A percentile compares a stretch with the other conserved stretches of the same genome.
Conservation (phyloP, 768 basidiomycete genomes). For the Psilocybe subaeruginosa region DNA sequence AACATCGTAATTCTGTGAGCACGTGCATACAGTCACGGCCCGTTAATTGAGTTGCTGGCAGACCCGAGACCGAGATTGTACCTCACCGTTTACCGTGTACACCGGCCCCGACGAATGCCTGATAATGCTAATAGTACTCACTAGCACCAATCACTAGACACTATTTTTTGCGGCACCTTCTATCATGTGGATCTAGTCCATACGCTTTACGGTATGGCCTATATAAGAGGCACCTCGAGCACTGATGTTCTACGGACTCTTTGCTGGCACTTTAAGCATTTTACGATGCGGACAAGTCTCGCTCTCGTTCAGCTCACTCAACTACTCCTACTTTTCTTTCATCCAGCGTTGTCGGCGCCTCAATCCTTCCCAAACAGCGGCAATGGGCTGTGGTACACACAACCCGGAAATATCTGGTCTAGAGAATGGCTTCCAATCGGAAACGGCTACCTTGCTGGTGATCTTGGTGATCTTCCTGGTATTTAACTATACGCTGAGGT, state of each 20-base stretch:
- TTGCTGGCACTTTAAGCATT: slow-evolving; percentile 2
- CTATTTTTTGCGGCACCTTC: not conserved
- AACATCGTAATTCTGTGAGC: not conserved
- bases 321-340: slow-evolving; percentile 11
- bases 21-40: not conserved
- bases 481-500: not conserved
- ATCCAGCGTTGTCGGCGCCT: slow-evolving; percentile 14
- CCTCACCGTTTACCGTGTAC: too few relatives aligned
- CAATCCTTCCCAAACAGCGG: slow-evolving; percentile 66
- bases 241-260: not conserved
- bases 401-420: slow-evolving; percentile 57
- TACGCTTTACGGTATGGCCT: not conserved
- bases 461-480: slow-evolving; percentile 11
- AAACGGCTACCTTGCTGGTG: slow-evolving; percentile 73
- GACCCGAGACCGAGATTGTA: too few relatives aligned
- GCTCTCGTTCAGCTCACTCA: slow-evolving; percentile 12
- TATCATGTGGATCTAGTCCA: not conserved
- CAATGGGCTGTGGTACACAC: slow-evolving; percentile 75
- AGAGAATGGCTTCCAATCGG: slow-evolving; percentile 70
- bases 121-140: not conserved
- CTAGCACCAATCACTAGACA: not conserved
- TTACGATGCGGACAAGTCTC: slow-evolving; percentile 14
- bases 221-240: not conserved
- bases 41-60: not conserved
- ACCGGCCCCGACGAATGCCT: not conserved